A percentile compares a stretch with the other conserved stretches of the same genome.
These are phyloP conservation scores for Fusarium buharicum DNA, from an alignment of 2,329 filamentous ascomycete genomes.

Conservation along the genomic window DNA sequence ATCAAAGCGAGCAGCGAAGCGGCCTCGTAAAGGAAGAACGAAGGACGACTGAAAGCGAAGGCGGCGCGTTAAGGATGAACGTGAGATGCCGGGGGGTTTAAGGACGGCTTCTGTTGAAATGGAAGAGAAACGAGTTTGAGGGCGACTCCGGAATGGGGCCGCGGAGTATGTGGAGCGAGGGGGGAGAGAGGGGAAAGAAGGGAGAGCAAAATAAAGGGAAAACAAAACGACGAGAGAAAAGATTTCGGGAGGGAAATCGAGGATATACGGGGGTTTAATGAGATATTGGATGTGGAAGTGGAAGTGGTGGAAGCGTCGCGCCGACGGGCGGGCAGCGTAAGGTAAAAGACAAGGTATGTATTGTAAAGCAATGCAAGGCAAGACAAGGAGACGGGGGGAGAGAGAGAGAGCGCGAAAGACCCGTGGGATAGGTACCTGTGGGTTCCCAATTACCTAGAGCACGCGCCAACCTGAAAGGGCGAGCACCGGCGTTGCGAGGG, in stretches of 20 bases:
- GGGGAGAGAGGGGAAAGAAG: slow-evolving; percentile 39
- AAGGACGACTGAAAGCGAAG: slow-evolving; percentile 45
- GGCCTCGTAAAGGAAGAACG: slow-evolving; percentile 44
- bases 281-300: slow-evolving; percentile 43
- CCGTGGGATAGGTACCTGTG: slow-evolving; percentile 10
- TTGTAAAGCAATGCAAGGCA: background rate
- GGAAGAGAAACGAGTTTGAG: slow-evolving; percentile 44
- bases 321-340: slow-evolving; percentile 34
- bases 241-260: slow-evolving; percentile 46
- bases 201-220: slow-evolving; percentile 46
- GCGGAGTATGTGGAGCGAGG: slow-evolving; percentile 49
- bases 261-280: slow-evolving; percentile 51
- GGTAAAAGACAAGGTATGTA: slow-evolving; percentile 18
- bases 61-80: slow-evolving; percentile 36
- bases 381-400: slow-evolving; percentile 27
- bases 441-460: slow-evolving; percentile 35
- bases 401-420: slow-evolving; percentile 35
- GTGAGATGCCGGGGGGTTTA: slow-evolving; percentile 40
- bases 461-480: slow-evolving; percentile 38
- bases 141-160: slow-evolving; percentile 47
- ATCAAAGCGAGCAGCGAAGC: slow-evolving; percentile 43
- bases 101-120: slow-evolving; percentile 40
- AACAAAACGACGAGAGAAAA: slow-evolving; percentile 47
- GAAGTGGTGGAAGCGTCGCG: slow-evolving; percentile 31
- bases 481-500: slow-evolving; percentile 36